Base-by-base conservation (phyloP, 2,329 filamentous ascomycete genomes). In the Colletotrichum magnum region DNA sequence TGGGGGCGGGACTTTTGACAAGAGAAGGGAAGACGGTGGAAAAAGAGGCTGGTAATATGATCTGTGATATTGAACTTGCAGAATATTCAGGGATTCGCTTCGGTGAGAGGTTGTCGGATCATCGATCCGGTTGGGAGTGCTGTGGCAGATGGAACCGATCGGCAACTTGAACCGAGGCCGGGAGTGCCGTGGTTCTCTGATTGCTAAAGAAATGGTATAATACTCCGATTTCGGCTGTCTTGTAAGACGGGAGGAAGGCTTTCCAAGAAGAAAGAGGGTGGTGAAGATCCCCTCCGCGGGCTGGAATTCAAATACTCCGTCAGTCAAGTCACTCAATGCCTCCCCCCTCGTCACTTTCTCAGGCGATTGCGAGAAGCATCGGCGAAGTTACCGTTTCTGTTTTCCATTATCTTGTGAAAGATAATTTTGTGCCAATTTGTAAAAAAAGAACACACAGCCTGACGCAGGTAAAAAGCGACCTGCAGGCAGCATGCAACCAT, bases 301-400 rank as follows among this genome's bases (percentile, higher is more conserved):
- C 18, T 18, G 16, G 9, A n/a, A 48, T 18, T 48, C 18, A 48
- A 48, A 48, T n/a, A 48, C 45, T 43, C 16, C 13, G 2, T 16
- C 12, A 12, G 5, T 16, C 9, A 18, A 21, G n/a, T 6, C 45
- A 48, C 5, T 6, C 16, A 9, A 7, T 32, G 28, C 10, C 7
- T 9, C 28, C 28, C 28, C 28, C 28, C 28, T 32, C 36, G 21
- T 24, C 21, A 32, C 15, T 32, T 12, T 7, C 4, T 15, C 26
- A 6, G 6, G 21, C 21, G 48, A 32, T 32, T 24, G 32, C 45
- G 16, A 32, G 28, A 60, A 16, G n/a, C 21, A 32, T 52, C 62
- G 67, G 62, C 21, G 36, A 18, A 57, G 21, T 57, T 66, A 18
- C 57, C 36, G 54, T 45, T 41, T 16, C 48, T 54, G 41, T 48